Evolutionary conservation across 495 filamentous ascomycete genomes (phyloP).

Genomic region (Neurospora sp.): DNA sequence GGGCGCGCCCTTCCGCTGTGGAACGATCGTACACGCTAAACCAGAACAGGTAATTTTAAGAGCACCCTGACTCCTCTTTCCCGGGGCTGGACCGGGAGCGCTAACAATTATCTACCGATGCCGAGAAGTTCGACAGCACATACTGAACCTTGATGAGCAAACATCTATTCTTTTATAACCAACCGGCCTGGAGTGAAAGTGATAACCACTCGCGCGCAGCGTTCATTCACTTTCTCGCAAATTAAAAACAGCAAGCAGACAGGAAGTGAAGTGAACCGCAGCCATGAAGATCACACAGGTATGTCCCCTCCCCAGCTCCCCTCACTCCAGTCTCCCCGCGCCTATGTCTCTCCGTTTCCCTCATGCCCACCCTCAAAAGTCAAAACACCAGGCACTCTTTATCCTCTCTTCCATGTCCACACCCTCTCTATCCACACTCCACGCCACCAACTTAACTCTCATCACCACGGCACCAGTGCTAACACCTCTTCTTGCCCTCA

Average conservation of each 20-base stretch:
- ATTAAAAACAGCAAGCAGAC: neutral
- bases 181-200: neutral
- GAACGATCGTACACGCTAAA: neutral
- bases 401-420: neutral
- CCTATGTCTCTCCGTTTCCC: neutral
- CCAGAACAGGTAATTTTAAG: neutral
- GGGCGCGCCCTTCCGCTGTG: neutral
- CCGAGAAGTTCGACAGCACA: neutral
- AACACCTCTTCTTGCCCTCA: conserved; percentile 20
- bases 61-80: neutral
- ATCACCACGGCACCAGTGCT: neutral
- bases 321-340: neutral
- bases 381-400: neutral
- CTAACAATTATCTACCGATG: neutral
- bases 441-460: neutral
- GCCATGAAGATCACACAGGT: conserved; percentile 1
- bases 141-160: neutral
- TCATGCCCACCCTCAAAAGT: neutral
- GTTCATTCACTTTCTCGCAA: neutral
- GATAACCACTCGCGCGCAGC: neutral
- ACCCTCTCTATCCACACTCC: neutral
- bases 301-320: neutral
- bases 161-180: neutral
- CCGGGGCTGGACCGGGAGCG: neutral
- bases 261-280: neutral